Base-by-base conservation (phyloP, 2,329 filamentous ascomycete species). In the Cytospora chrysosperma region DNA sequence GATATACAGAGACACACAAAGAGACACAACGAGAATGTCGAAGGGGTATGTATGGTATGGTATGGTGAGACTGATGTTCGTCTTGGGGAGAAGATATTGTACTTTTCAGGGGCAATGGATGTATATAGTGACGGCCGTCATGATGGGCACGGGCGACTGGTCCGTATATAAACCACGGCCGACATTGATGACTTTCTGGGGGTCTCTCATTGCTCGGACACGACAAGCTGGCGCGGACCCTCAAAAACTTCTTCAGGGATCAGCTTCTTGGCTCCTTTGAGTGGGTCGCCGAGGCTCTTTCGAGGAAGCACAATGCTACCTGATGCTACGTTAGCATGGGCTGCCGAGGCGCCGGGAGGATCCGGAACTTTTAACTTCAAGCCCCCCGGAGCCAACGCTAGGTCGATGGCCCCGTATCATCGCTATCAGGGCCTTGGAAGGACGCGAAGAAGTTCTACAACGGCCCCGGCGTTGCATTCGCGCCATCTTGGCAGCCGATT, bases 241-340 rank as follows among this genome's bases (percentile, higher is more conserved):
- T 62, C 61, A 62, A 62, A 54, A 61, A 49, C n/a, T 34, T 51
- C 32, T 34, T 43, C 37, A 50, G 32, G 56, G 63, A 40, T 56
- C 13, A 40, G 15, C 32, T 59, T 32, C 59, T 7, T 34, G 27
- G 55, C 37, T 40, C 51, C 53, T 40, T 17, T 4, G 13, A 62
- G 59, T 56, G 63, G 63, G 30, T 32, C 59, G 51, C 63, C 63
- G 63, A 65, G 63, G 63, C 59, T 65, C 49, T 43, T 19, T 15
- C 4, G 32, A 34, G 19, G 52, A n/a, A n/a, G n/a, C n/a, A n/a
- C n/a, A n/a, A n/a, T n/a, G n/a, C n/a, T n/a, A 47, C 27, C 56
- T 61, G 32, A 30, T 57, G 49, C 55, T 21, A 62, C 37, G 24
- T 55, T 43, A 24, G 21, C 26, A 43, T 28, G 43, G 37, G 19